Conservation (phyloP, 306 rosid species). For the Pyrus bretschneideri region DNA sequence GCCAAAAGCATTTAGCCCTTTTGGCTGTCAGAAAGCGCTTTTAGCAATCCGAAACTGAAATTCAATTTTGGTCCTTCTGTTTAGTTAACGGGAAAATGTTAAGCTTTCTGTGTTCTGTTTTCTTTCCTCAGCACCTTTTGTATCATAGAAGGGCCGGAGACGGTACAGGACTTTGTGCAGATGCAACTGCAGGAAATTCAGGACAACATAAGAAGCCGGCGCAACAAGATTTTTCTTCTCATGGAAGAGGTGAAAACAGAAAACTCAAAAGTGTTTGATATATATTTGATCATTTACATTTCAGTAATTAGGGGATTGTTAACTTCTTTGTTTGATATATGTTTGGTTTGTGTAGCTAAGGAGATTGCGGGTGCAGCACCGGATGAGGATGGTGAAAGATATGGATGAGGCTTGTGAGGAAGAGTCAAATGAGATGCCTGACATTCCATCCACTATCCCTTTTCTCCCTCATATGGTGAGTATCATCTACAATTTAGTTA, state of each 20-base stretch:
- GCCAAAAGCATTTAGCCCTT: not conserved
- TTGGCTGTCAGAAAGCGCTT: not conserved
- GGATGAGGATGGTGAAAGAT: conserved; percentile 38
- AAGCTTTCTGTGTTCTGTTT: not conserved
- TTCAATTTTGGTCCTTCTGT: not conserved
- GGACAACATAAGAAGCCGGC: conserved; percentile 78
- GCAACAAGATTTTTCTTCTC: conserved; percentile 83
- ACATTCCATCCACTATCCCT: conserved; percentile 89
- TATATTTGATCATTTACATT: not conserved
- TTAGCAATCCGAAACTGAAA: not conserved
- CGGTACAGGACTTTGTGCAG: conserved; percentile 85
- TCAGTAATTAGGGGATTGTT: not conserved
- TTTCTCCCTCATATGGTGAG: conserved; percentile 79
- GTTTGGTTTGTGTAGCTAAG: conserved; percentile 49
- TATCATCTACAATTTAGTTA: not conserved
- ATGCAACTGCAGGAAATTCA: conserved; percentile 88
- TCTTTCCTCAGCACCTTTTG: conserved; percentile 57
- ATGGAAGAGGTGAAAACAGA: conserved; percentile 76
- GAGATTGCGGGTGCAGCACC: conserved; percentile 86
- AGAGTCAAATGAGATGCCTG: conserved; percentile 79
- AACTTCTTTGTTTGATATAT: not conserved
- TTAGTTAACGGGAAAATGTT: not conserved
- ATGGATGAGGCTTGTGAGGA: conserved; percentile 37
- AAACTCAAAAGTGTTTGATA: not conserved
- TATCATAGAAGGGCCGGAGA: conserved; percentile 96